Base-by-base conservation (phyloP, 169 alveolate genomes). In the Blepharisma undulans region DNA sequence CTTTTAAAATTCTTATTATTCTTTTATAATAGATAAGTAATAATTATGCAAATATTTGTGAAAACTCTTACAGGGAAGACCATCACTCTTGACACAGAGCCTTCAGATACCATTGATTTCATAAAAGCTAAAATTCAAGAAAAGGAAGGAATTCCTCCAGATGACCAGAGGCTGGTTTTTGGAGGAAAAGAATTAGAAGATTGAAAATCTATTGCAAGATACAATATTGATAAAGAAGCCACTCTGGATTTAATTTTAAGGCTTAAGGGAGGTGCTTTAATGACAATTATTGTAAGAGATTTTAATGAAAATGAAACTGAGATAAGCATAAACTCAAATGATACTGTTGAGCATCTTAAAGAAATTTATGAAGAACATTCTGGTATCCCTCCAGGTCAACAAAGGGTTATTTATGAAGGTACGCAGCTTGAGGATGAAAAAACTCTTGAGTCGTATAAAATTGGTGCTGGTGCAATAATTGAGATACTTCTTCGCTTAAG, bases 191-290 rank as follows among this genome's bases (percentile, higher is more conserved):
- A 93, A 92, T 89, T 96, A 88, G 97, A 95, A 78, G 96, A 96
- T 66, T 88, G 95, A 61, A 81, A 92, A 87, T 91, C 97, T 22
- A 82, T 96, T 27, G 85, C 93, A 5, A 92, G 93, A 84, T 96
- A 94, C 84, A 93, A 92, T 72, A 93, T 95, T 16, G 33, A 93
- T 74, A 92, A 93, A 77, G 98, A 94, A 87, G 94, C 97, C 10
- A 93, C 98, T 1, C 88, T 96, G 30, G 97, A 95, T 76, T 93
- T 96, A 74, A 96, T 97, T 1, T 85, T 95, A n/a, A 84, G 96
- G 74, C 93, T 96, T 16, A 87, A 34, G 27, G 96, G 96, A 25
- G 97, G 97, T 2, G 16, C 16, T 48, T 48, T 48, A 48, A 79
- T 79, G 74, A 4, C 29, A 79, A 8, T 79, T n/a, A 4, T 84